These are phyloP conservation scores for Mycosphaerella arachidis DNA, from an alignment of 2,329 filamentous ascomycete species.

Conservation along the genomic window DNA sequence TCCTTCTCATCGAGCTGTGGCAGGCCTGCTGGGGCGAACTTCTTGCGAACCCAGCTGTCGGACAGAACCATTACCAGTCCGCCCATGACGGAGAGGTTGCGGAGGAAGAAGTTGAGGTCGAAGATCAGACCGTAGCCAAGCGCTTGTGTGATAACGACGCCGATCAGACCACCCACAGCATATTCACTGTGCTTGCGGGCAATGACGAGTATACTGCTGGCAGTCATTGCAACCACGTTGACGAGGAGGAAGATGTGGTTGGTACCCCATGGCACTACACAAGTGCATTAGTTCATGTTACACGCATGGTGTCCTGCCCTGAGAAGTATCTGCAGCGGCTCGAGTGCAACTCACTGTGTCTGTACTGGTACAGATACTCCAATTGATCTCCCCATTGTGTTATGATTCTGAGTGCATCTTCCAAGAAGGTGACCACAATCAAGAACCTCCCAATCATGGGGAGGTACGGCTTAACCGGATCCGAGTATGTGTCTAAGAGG, in stretches of 20 bases:
- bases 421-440: conserved; percentile 96
- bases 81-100: conserved; percentile 95
- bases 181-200: conserved; percentile 88
- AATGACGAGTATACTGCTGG: conserved; percentile 77
- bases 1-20: conserved; percentile 97
- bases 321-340: neutral
- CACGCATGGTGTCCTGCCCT: neutral
- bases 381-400: conserved; percentile 98
- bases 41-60: conserved; percentile 97
- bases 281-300: conserved; percentile 4
- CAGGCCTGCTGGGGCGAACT: conserved; percentile 89
- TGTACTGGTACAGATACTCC: conserved; percentile 85
- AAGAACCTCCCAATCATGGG: conserved; percentile 94
- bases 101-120: conserved; percentile 99
- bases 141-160: conserved; percentile 86
- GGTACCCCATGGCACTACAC: conserved; percentile 73
- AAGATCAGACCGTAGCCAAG: conserved; percentile 97
- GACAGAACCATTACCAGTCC: conserved; percentile 96
- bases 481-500: conserved; percentile 76
- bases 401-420: conserved; percentile 91
- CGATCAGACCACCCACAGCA: conserved; percentile 84
- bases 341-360: conserved; percentile 66
- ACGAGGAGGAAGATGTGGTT: conserved; percentile 88
- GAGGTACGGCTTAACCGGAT: conserved; percentile 94
- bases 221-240: conserved; percentile 84